Percentiles rank a stretch among this genome's conserved stretches.
Evolutionary conservation across 257 asterid genomes (phyloP).

Genomic region (Nicotiana knightiana): DNA sequence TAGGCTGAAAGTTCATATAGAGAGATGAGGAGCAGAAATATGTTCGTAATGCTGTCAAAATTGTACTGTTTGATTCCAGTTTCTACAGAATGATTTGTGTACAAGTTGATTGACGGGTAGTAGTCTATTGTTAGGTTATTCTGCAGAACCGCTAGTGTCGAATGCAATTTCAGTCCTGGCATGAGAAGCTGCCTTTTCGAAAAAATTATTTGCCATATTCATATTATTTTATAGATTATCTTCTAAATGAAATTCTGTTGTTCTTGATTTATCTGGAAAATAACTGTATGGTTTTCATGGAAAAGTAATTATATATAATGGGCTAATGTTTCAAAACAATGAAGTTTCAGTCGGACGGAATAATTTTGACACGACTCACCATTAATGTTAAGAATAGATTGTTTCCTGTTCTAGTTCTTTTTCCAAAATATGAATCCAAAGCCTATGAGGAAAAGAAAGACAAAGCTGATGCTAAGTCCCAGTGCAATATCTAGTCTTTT

Average conservation of each 20-base stretch:
- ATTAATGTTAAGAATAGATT: constrained; percentile 48
- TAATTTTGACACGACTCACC: constrained; percentile 29
- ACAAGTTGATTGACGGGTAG: background rate
- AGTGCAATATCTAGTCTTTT: constrained; percentile 63
- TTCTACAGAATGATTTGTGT: background rate
- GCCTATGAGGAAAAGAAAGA: constrained; percentile 22
- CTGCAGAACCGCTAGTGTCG: background rate
- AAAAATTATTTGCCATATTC: background rate
- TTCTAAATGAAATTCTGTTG: background rate
- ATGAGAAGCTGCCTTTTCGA: background rate
- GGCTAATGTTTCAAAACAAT: background rate
- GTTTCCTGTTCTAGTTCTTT: constrained; percentile 42
- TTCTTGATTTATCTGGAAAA: background rate
- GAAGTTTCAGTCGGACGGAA: background rate
- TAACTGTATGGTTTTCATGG: background rate
- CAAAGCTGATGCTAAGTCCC: constrained; percentile 59
- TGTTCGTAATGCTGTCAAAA: background rate
- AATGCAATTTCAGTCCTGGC: background rate
- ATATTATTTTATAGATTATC: background rate
- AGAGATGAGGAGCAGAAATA: background rate
- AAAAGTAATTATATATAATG: background rate
- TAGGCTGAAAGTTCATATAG: background rate
- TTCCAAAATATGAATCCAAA: constrained; percentile 46
- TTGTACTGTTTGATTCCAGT: background rate
- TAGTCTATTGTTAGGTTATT: background rate